Evolutionary conservation across 1,284 basidiomycete species (phyloP).

Genomic region (Cryptococcus sp.): DNA sequence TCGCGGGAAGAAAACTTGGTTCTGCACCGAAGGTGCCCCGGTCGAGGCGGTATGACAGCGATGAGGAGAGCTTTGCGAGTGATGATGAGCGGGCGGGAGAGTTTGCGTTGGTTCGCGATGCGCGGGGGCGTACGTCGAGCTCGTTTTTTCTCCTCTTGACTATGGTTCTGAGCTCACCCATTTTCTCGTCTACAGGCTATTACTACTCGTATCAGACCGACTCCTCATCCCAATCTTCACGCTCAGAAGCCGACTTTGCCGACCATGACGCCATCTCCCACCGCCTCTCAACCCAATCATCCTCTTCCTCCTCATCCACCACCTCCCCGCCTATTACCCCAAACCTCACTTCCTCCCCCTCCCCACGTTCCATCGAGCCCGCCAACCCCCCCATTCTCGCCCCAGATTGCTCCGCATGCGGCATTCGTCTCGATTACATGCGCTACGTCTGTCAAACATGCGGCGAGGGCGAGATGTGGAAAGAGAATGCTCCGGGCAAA

Average conservation of each 20-base stretch:
- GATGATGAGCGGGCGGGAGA: conserved; percentile 42
- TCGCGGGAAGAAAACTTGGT: conserved; percentile 31
- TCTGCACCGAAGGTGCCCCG: conserved; percentile 9
- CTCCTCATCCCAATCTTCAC: conserved; percentile 25
- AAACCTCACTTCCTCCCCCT: conserved; percentile 3
- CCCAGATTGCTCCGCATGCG: conserved; percentile 77
- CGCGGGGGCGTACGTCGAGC: conserved; percentile 43
- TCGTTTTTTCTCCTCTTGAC: not conserved
- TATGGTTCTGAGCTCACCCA: not conserved
- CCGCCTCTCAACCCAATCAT: not conserved
- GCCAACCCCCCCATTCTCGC: conserved; percentile 60
- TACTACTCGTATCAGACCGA: conserved; percentile 50
- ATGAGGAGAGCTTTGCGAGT: conserved; percentile 38
- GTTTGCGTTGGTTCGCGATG: conserved; percentile 43
- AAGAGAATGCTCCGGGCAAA: conserved; percentile 32
- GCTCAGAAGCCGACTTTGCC: conserved; percentile 20
- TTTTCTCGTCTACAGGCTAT: conserved; percentile 30
- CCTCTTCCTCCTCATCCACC: conserved; percentile 15
- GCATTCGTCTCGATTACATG: conserved; percentile 66
- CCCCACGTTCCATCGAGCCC: conserved; percentile 27
- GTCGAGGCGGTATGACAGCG: conserved; percentile 27
- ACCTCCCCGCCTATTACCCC: conserved; percentile 26
- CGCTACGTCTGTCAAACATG: conserved; percentile 83
- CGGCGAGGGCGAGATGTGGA: conserved; percentile 59
- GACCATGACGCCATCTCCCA: conserved; percentile 2